phyloP scores from a whole-genome alignment of 1,284 basidiomycete genomes.

The Pascua sp. region DNA sequence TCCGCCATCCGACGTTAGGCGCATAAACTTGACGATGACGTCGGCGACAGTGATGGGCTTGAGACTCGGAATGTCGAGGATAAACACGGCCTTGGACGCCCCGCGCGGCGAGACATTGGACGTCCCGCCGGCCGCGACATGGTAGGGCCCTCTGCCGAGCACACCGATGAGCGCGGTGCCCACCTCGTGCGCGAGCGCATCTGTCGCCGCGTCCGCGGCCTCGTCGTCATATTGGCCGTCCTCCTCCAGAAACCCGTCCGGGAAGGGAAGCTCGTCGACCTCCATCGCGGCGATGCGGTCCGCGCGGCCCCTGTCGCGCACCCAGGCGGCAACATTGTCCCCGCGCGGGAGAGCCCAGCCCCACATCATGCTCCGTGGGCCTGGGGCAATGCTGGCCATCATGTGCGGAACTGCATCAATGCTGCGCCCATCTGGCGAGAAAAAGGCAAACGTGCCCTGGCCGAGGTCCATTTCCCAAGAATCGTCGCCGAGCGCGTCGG shows the following conservation, averaged over 20 bases:
- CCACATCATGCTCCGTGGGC: slow-evolving; percentile 4
- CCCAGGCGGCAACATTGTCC: neutral
- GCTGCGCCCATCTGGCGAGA: no score
- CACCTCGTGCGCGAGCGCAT: slow-evolving; percentile 8
- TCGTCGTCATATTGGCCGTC: neutral
- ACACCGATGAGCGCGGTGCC: slow-evolving; percentile 4
- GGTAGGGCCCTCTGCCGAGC: slow-evolving; percentile 1
- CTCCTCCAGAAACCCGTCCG: neutral
- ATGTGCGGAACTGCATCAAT: neutral
- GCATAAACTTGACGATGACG: no score
- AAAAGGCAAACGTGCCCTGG: neutral
- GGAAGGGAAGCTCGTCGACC: slow-evolving; percentile 5
- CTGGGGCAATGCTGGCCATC: slow-evolving; percentile 4
- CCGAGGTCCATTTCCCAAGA: slow-evolving; percentile 2
- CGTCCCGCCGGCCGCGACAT: slow-evolving; percentile 3
- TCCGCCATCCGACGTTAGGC: no score
- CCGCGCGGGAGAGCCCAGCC: slow-evolving; percentile 9
- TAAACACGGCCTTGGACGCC: neutral
- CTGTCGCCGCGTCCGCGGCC: neutral
- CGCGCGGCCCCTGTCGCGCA: neutral
- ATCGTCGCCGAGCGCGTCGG: slow-evolving; percentile 2
- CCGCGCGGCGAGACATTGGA: no score
- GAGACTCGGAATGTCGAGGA: neutral
- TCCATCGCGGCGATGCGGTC: neutral
- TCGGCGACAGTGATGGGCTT: no score